Base-by-base conservation (phyloP, 2,329 filamentous ascomycete species). In the Colletotrichum orbiculare region DNA sequence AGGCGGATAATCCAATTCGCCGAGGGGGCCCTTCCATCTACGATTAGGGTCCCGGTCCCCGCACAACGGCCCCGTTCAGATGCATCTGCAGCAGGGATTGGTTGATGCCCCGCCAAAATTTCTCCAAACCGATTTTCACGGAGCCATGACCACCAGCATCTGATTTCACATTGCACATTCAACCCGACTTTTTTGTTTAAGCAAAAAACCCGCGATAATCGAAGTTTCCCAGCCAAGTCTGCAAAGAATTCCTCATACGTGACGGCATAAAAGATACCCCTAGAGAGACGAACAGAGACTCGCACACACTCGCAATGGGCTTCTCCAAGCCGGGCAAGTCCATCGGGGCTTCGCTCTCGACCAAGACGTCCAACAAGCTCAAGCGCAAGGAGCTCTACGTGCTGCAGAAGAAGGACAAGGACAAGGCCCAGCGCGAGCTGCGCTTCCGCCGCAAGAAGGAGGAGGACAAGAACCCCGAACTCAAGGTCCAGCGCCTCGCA, bases 401-500 rank as follows among this genome's bases (percentile, higher is more conserved):
- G 66, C 89, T 92, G 71, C 86, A 91, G 74, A 98, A 97, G 80
- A 91, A 91, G 74, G 83, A 86, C 48, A 87, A 87, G 69, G 91
- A 93, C 74, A 90, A 89, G 74, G 82, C 89, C 50, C 92, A 91
- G 72, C 89, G 92, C 72, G 91, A 94, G 72, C 86, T 89, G 72
- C 89, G 94, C 68, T 91, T 94, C 75, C 87, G 87, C 53, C 85
- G 93, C 66, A 94, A 93, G 79, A 92, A 91, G 79, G 92, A 94
- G 73, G 96, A 99, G 78, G 87, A 90, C 69, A 92, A 91, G 76
- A 88, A 97, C 73, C 94, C 95, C 2, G 85, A 88, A 64, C 79
- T 97, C 65, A 88, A 89, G 70, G 88, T 87, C 67, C 87, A 91
- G 69, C 87, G 96, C 71, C 82, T 95, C 66, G 89, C 88, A 66